Evolutionary conservation across 371 early-diverging fungal genomes (phyloP).

Genomic region (Zancudomyces culisetae): DNA sequence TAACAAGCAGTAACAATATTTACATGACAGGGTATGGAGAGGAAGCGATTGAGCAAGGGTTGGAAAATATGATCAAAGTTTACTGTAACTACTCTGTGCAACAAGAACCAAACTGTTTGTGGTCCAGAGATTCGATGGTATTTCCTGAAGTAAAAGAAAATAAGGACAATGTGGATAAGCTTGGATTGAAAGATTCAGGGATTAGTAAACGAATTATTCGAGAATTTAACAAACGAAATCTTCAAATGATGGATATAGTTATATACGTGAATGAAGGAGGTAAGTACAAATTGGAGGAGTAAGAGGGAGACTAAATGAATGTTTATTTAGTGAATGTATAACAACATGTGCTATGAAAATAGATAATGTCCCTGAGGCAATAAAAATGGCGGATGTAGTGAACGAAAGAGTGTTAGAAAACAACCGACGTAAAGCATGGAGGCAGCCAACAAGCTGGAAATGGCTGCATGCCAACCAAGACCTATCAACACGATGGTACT

Average conservation of each 20-base stretch:
- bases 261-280: constrained; percentile 51
- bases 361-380: constrained; percentile 51
- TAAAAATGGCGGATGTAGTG: constrained; percentile 33
- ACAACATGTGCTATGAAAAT: background rate
- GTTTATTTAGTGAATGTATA: background rate
- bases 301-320: background rate
- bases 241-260: constrained; percentile 29
- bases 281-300: background rate
- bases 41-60: too few species aligned
- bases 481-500: too few species aligned
- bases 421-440: constrained; percentile 23
- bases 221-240: constrained; percentile 8
- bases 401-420: constrained; percentile 25
- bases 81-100: too few species aligned
- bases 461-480: constrained; percentile 28
- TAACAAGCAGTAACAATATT: constrained; percentile 49
- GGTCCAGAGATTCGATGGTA: too few species aligned
- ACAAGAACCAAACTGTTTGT: too few species aligned
- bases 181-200: constrained; percentile 12
- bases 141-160: too few species aligned
- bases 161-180: too few species aligned
- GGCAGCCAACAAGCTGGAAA: constrained; percentile 48
- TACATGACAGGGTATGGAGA: too few species aligned
- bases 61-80: too few species aligned
- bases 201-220: constrained; percentile 9